These are phyloP conservation scores for Pontederia crassipes DNA, from an alignment of 176 grass and related monocot species.

Conservation along the genomic window DNA sequence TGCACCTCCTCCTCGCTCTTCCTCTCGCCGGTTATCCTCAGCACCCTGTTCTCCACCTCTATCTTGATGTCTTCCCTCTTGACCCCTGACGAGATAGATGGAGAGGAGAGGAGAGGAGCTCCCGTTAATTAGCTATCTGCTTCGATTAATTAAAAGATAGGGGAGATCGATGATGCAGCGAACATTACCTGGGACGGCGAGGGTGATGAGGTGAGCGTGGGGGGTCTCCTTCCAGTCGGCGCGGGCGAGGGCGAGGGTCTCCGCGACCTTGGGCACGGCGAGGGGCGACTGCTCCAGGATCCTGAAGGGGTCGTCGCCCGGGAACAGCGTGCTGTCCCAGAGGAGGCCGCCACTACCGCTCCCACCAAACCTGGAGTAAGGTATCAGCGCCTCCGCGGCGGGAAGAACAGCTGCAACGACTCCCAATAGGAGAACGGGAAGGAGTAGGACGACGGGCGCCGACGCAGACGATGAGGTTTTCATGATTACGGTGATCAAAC, in stretches of 20 bases:
- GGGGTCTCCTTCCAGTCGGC: slow-evolving; percentile 66
- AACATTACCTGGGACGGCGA: slow-evolving; percentile 28
- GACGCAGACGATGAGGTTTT: too few species aligned
- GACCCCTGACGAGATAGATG: slow-evolving; percentile 5
- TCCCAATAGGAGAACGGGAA: too few species aligned
- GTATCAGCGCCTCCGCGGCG: slow-evolving; percentile 15
- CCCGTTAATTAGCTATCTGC: neutral
- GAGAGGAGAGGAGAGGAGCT: neutral
- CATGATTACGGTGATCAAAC: too few species aligned
- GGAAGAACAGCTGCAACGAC: too few species aligned
- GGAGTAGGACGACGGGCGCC: too few species aligned
- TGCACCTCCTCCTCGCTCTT: slow-evolving; percentile 20
- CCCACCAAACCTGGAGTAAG: slow-evolving; percentile 11
- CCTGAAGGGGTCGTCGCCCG: slow-evolving; percentile 33
- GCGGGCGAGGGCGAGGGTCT: slow-evolving; percentile 18
- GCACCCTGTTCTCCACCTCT: slow-evolving; percentile 44
- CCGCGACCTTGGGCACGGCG: neutral
- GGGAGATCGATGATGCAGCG: too few species aligned
- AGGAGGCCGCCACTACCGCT: neutral
- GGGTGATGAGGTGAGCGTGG: slow-evolving; percentile 31
- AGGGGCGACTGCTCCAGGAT: slow-evolving; percentile 38
- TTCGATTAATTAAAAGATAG: too few species aligned
- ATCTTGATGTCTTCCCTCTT: slow-evolving; percentile 34
- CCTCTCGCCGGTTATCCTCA: slow-evolving; percentile 45
- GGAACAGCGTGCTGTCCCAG: slow-evolving; percentile 25